Conservation (phyloP, 306 rosid genomes). For the cucumber (Cucumis sativus) region DNA sequence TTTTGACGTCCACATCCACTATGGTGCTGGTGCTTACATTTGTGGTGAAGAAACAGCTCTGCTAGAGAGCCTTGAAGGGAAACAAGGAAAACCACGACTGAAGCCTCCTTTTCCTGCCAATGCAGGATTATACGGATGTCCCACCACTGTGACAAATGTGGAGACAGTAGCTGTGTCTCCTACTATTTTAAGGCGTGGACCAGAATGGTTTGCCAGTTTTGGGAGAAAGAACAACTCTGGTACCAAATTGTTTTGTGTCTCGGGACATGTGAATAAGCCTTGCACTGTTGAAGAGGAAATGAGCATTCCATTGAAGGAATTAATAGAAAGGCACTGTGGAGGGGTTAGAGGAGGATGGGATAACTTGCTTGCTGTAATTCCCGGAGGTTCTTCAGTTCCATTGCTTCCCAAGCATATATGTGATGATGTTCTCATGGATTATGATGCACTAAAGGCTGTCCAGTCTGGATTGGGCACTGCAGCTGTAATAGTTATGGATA, state of each 20-base stretch:
- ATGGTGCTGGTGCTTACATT: constrained; percentile 96
- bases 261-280: constrained; percentile 97
- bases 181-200: constrained; percentile 92
- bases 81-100: constrained; percentile 96
- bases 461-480: constrained; percentile 91
- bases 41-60: constrained; percentile 99
- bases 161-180: constrained; percentile 99
- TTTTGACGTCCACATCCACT: constrained; percentile 94
- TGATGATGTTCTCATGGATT: constrained; percentile 93
- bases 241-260: constrained; percentile 77
- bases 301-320: constrained; percentile 90
- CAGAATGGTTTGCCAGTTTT: constrained; percentile 98
- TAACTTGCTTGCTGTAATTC: constrained; percentile 85
- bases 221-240: constrained; percentile 98
- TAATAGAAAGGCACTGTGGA: constrained; percentile 98
- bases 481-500: constrained; percentile 98
- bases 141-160: constrained; percentile 94
- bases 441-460: constrained; percentile 88
- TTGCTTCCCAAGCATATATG: constrained; percentile 77
- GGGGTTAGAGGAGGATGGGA: constrained; percentile 99
- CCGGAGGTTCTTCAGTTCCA: constrained; percentile 98
- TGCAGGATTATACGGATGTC: constrained; percentile 96
- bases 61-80: constrained; percentile 98
- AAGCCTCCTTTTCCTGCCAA: constrained; percentile 99
- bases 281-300: constrained; percentile 98